Evolutionary conservation across 257 asterid species (phyloP), one percentile per base, ranked within the genome.

Genomic region (Solanum paucissectum): DNA sequence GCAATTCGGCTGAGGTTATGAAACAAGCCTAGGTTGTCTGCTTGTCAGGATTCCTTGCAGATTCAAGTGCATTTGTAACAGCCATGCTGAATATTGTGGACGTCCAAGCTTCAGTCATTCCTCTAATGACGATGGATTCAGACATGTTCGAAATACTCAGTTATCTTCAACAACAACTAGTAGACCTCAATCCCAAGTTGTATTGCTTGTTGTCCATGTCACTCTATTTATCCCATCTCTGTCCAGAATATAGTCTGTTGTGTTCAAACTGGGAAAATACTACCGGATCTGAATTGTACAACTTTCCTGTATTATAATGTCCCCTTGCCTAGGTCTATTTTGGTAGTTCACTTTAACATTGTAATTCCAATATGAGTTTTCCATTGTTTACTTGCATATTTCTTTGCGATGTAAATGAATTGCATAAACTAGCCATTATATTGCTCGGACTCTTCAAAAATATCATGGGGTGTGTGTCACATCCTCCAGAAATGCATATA

Each of bases 381-480:
- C 29, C 32, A 21, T 74, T 23, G 18, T 21, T 21, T 37, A 23
- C 52, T 74, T 33, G 0, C 44, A 72, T 34, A 72, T 7, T 34
- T 37, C 25, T 3, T 37, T 74, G 83, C 9, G 29, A 18, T 0
- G n/a, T 74, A 37, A 74, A 74, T 21, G 32, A 36, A 37, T 20
- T 32, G 36, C 74, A 5, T n/a, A 25, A 25, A 66, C 20, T 66
- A 12, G 20, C 36, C 73, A 66, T 27, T 13, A 68, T 44, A 44
- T 21, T 1, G 3, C 20, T 74, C 0, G 1, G 9, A 74, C 32
- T 36, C 18, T 20, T 36, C 27, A 36, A 74, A 74, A 74, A 2
- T 74, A 11, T 10, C 4, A 0, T 0, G 3, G n/a, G 13, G 11
- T 8, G 46, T 9, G 29, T 1, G 5, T 2, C 5, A 2, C 25